Evolutionary conservation across 225 moss, liverwort and hornwort genomes (phyloP), one percentile per base, ranked within the genome.

Genomic region (Anthoceros angustus): DNA sequence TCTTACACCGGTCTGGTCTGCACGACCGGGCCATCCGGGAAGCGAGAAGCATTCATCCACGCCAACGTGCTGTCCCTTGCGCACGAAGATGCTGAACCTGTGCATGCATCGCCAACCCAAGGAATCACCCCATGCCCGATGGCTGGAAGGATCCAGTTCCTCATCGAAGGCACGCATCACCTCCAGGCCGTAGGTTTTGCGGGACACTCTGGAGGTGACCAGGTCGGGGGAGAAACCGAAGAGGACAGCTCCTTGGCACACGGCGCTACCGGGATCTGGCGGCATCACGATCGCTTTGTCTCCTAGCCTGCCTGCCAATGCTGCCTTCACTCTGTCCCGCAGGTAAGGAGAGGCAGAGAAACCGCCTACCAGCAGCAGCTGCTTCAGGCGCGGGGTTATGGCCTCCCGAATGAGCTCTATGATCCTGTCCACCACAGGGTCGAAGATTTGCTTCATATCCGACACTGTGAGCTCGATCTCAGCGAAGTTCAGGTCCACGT

Each of bases 341-440:
- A 46, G 45, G 45, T 46, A 46, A 11, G 45, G n/a, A n/a, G 45
- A 46, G 16, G 45, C 45, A 10, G 45, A 46, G 45, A 46, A 46
- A 0, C 45, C 67, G 2, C 67, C 67, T 4, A 67, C 67, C 42
- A 67, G 41, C 42, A 67, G 7, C 21, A 67, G 16, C 18, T 11
- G 8, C 9, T 8, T 45, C n/a, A 42, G 0, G 12, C 16, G 15
- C 14, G 21, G 43, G 10, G 26, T 43, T 2, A 67, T 67, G 8
- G 12, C 9, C 24, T 16, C 42, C 40, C 23, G 9, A 8, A 67
- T 46, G 20, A 67, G 67, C 16, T 48, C 45, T 9, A 70, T 23
- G n/a, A 65, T 69, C 42, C 32, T 5, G 3, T 74, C 42, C 25
- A 66, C 65, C 3, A 43, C 42, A 8, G 74, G 70, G 24, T 80